A percentile compares a stretch with the other conserved stretches of the same genome.
These are phyloP conservation scores for Rhizopus delemar DNA, from an alignment of 371 early-diverging fungal genomes.

Conservation along the genomic window DNA sequence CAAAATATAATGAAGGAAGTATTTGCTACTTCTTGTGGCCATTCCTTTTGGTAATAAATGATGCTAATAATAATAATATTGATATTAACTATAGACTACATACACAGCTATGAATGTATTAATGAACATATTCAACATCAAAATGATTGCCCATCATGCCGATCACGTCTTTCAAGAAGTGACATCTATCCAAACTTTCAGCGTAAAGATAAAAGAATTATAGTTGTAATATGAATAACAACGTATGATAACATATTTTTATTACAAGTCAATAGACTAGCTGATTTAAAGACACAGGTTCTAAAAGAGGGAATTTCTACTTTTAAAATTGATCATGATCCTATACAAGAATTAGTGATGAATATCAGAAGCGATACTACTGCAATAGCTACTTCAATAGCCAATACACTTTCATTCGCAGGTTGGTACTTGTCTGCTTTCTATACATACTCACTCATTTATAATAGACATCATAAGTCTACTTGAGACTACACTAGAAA, in stretches of 20 bases:
- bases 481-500: slow-evolving; percentile 54
- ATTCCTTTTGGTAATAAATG: slow-evolving; percentile 75
- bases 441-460: background rate
- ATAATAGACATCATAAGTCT: slow-evolving; percentile 55
- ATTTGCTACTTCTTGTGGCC: slow-evolving; percentile 81
- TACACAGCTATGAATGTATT: slow-evolving; percentile 71
- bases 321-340: slow-evolving; percentile 14
- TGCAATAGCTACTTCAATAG: slow-evolving; percentile 15
- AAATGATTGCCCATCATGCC: slow-evolving; percentile 76
- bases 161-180: slow-evolving; percentile 49
- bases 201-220: slow-evolving; percentile 41
- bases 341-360: slow-evolving; percentile 20
- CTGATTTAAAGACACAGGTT: slow-evolving; percentile 17
- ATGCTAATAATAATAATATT: background rate
- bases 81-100: background rate
- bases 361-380: slow-evolving; percentile 23
- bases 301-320: slow-evolving; percentile 3
- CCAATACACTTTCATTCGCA: slow-evolving; percentile 13
- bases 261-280: slow-evolving; percentile 32
- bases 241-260: background rate
- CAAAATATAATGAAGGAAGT: slow-evolving; percentile 72
- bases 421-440: slow-evolving; percentile 10
- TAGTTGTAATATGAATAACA: background rate
- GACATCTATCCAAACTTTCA: slow-evolving; percentile 84
- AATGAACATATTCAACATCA: slow-evolving; percentile 59